These are phyloP conservation scores for Xylariaceae sp. DNA, from an alignment of 2,329 filamentous ascomycete species.

Conservation along the genomic window DNA sequence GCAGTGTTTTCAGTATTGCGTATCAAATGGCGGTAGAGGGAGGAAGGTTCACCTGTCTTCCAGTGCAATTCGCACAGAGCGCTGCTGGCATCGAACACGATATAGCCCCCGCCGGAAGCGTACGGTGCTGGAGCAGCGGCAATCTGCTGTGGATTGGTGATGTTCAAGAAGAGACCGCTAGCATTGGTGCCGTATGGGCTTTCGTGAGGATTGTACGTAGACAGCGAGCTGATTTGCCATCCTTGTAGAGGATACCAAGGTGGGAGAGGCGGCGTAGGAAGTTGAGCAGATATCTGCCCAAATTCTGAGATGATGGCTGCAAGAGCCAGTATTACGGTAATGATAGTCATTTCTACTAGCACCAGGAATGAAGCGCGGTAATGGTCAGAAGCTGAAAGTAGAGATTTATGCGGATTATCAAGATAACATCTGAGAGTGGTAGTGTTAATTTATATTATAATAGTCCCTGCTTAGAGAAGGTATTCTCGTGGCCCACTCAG, in stretches of 20 bases:
- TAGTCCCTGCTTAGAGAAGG: too few relatives aligned
- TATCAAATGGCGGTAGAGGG: too few relatives aligned
- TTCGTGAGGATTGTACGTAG: slow-evolving; percentile 13
- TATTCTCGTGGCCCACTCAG: too few relatives aligned
- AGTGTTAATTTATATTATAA: too few relatives aligned
- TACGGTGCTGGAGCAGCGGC: slow-evolving; percentile 21
- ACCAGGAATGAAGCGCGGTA: too few relatives aligned
- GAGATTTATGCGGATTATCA: too few relatives aligned
- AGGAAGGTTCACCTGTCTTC: slow-evolving; percentile 2
- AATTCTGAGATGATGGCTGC: too few relatives aligned
- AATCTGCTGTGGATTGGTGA: slow-evolving; percentile 17
- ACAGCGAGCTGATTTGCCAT: slow-evolving; percentile 19
- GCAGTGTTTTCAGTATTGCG: too few relatives aligned
- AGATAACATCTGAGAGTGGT: too few relatives aligned
- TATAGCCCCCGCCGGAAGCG: slow-evolving; percentile 23
- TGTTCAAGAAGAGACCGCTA: slow-evolving; percentile 16
- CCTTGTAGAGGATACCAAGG: slow-evolving; percentile 24
- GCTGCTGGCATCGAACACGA: slow-evolving; percentile 17
- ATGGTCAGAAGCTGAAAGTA: too few relatives aligned
- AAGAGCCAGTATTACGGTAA: too few relatives aligned
- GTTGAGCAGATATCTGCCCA: slow-evolving; percentile 1
- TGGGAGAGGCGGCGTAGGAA: slow-evolving; percentile 15
- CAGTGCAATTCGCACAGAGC: slow-evolving; percentile 20
- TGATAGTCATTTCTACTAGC: too few relatives aligned
- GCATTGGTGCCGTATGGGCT: slow-evolving; percentile 20